phyloP scores from a whole-genome alignment of 2,329 filamentous ascomycete genomes.

The Drechslerella coelobrocha region DNA sequence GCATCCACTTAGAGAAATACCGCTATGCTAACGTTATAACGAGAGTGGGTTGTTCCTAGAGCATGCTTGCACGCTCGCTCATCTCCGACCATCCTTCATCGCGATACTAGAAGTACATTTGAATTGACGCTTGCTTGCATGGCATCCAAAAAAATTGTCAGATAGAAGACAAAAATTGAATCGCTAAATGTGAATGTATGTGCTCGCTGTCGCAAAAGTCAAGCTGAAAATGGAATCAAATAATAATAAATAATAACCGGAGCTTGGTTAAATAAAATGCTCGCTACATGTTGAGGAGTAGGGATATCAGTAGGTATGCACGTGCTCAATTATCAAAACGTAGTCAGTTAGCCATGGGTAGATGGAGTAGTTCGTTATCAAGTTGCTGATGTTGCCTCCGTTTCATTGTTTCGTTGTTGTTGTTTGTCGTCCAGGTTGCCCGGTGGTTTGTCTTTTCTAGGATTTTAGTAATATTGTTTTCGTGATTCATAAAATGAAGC shows the following conservation, averaged over 20 bases:
- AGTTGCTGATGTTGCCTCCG: background rate
- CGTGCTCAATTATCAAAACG: background rate
- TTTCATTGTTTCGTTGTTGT: background rate
- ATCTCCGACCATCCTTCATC: background rate
- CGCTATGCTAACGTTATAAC: too few relatives aligned
- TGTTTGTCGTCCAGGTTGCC: constrained; percentile 17
- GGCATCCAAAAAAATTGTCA: background rate
- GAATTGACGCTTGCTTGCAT: constrained; percentile 2
- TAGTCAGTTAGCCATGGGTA: background rate
- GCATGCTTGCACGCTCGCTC: too few relatives aligned
- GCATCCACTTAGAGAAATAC: too few relatives aligned
- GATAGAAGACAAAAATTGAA: constrained; percentile 5
- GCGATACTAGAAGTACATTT: constrained; percentile 9
- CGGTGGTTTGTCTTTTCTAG: constrained; percentile 6
- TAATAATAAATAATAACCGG: too few relatives aligned
- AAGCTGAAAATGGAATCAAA: background rate
- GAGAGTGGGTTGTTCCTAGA: too few relatives aligned
- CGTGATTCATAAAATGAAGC: constrained; percentile 12
- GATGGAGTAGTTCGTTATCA: constrained; percentile 9
- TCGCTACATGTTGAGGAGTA: background rate
- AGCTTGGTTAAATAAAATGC: background rate
- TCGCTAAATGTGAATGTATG: constrained; percentile 16
- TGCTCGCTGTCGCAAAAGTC: background rate
- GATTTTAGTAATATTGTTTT: constrained; percentile 11
- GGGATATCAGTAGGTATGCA: background rate